A percentile compares a stretch with the other conserved stretches of the same genome.
These are phyloP conservation scores for Scutellaria minor DNA, from an alignment of 257 asterid species.

Conservation along the genomic window DNA sequence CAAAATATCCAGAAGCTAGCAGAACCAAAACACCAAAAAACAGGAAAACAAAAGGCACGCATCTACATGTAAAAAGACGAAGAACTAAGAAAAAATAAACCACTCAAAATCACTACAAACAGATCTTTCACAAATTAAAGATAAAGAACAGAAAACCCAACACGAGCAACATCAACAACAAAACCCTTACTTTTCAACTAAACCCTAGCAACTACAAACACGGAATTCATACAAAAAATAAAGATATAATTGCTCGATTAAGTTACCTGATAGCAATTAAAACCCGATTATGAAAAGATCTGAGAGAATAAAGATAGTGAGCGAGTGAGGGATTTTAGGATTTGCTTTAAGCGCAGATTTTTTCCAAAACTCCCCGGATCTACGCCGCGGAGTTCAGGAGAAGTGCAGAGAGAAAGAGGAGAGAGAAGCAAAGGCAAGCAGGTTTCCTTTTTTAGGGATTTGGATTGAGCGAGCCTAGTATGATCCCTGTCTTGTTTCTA, in stretches of 20 bases:
- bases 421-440: background rate
- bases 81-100: background rate
- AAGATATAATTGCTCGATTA: background rate
- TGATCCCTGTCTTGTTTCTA: constrained; percentile 14
- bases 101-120: background rate
- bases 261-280: constrained; percentile 36
- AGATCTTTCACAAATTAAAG: background rate
- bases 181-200: background rate
- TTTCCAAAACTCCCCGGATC: constrained; percentile 56
- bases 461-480: constrained; percentile 37
- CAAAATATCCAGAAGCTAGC: constrained; percentile 3
- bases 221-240: background rate
- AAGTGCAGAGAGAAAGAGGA: background rate
- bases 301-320: background rate
- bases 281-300: constrained; percentile 20
- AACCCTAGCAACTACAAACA: background rate
- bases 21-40: background rate
- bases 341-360: background rate
- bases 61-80: background rate
- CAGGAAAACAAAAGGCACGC: background rate
- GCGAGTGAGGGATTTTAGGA: background rate
- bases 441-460: constrained; percentile 37
- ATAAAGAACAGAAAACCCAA: background rate
- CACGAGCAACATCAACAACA: background rate
- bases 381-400: constrained; percentile 57